phyloP scores from a whole-genome alignment of 805 yeast species.

The Candida vartiovaarae region DNA sequence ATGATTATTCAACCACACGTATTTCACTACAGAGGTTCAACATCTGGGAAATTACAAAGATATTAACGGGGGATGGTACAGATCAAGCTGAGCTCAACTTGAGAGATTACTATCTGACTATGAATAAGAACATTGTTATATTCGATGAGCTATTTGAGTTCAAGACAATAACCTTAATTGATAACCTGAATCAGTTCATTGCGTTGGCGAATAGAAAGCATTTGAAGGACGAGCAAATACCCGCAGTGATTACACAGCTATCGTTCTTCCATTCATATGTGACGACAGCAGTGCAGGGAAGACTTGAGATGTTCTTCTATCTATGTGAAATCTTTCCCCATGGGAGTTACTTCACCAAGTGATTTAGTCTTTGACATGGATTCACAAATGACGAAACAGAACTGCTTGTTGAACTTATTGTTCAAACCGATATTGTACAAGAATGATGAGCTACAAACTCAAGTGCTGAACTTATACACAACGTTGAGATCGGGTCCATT shows the following conservation, averaged over 20 bases:
- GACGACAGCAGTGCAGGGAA: slow-evolving; percentile 4
- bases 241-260: too few species aligned
- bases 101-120: slow-evolving; percentile 25
- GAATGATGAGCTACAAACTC: slow-evolving; percentile 7
- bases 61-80: slow-evolving; percentile 16
- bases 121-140: slow-evolving; percentile 26
- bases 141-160: slow-evolving; percentile 28
- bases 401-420: slow-evolving; percentile 6
- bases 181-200: slow-evolving; percentile 3
- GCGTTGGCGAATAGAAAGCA: background rate
- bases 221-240: too few species aligned
- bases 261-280: slow-evolving; percentile 4
- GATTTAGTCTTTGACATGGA: slow-evolving; percentile 17
- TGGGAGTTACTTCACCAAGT: background rate
- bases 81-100: slow-evolving; percentile 18
- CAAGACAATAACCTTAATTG: slow-evolving; percentile 19
- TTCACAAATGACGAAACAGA: slow-evolving; percentile 1
- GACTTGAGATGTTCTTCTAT: slow-evolving; percentile 15
- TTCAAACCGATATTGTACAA: slow-evolving; percentile 16
- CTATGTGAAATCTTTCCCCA: slow-evolving; percentile 21
- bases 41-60: slow-evolving; percentile 26
- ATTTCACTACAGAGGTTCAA: slow-evolving; percentile 25
- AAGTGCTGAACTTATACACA: slow-evolving; percentile 7
- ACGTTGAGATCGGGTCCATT: slow-evolving; percentile 7
- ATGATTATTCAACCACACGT: slow-evolving; percentile 23